Conservation (phyloP, 2,329 filamentous ascomycete genomes). For the Colletotrichum salicis region DNA sequence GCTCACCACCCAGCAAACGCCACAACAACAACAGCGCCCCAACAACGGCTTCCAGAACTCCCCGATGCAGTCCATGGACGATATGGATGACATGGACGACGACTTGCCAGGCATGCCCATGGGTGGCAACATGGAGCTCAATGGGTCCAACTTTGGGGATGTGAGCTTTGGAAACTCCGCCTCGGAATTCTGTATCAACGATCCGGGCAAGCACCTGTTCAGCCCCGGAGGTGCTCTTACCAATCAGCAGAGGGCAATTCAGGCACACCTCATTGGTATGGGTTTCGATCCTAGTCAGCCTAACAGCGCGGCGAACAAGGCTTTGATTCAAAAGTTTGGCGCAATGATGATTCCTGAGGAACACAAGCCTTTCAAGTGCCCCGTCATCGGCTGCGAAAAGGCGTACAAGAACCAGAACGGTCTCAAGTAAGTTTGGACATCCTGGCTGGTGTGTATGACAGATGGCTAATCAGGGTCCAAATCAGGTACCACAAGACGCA, state of each 20-base stretch:
- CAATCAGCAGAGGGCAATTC: slow-evolving; percentile 69
- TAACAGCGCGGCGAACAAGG: slow-evolving; percentile 77
- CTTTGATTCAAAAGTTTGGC: slow-evolving; percentile 66
- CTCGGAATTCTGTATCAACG: slow-evolving; percentile 78
- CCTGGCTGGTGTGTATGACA: neutral
- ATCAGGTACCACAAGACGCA: slow-evolving; percentile 78
- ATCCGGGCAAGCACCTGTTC: slow-evolving; percentile 93
- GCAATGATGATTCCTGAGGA: slow-evolving; percentile 82
- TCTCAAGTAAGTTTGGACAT: slow-evolving; percentile 77
- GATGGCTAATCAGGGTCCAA: slow-evolving; percentile 28
- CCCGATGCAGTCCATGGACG: slow-evolving; percentile 73
- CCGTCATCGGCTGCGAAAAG: slow-evolving; percentile 98
- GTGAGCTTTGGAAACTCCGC: slow-evolving; percentile 63
- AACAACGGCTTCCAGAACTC: slow-evolving; percentile 51
- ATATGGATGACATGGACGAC: slow-evolving; percentile 79
- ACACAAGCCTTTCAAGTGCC: slow-evolving; percentile 97
- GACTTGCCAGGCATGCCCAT: slow-evolving; percentile 73
- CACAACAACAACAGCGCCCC: slow-evolving; percentile 59
- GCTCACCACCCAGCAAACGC: slow-evolving; percentile 79
- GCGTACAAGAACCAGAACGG: slow-evolving; percentile 99
- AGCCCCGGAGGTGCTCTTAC: slow-evolving; percentile 82
- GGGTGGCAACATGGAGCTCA: slow-evolving; percentile 71
- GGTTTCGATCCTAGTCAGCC: slow-evolving; percentile 80
- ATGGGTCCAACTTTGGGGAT: slow-evolving; percentile 60
- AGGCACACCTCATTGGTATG: slow-evolving; percentile 76